Evolutionary conservation across 441 rosid species (phyloP), one percentile per base, ranked within the genome.

Genomic region (Gossypium lobatum): DNA sequence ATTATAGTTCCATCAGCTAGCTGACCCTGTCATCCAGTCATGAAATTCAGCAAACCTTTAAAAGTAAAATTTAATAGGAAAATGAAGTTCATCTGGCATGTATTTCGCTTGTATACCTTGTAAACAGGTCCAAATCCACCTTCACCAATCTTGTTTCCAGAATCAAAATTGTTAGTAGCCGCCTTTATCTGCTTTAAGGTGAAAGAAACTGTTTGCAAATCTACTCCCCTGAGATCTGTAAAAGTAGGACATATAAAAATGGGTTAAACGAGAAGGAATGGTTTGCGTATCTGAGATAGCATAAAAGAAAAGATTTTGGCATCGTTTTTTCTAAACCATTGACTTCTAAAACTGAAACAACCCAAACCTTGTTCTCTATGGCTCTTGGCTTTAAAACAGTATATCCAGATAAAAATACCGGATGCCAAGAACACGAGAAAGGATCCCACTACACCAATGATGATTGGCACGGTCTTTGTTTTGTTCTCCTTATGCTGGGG

Each of bases 81-180:
- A 48, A 58, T 46, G 17, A 13, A 28, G 31, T 54, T 28, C 10
- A 20, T 28, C 18, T 65, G 1, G 16, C 28, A 70, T 5, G 45
- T 8, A 62, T 59, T 45, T 61, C 17, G 69, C 21, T 23, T 28
- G 57, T 28, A 53, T 79, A 85, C 91, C 86, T 82, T 85, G 80
- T 75, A 82, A 60, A 87, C 91, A 4, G 91, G 86, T 67, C 91
- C 89, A 62, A 87, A 87, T 53, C 91, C 89, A 64, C 91, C 91
- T 85, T 87, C 91, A 28, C 89, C 90, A 28, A 87, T 83, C 83
- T 85, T 87, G 75, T 85, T 87, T 14, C 52, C 80, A 6, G 82
- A 73, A 77, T 77, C 85, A 60, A 87, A 87, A 73, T 84, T 80
- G 54, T 81, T 76, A 0, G 91, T 87, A 5, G 88, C 91, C 34